Evolutionary conservation across 2,329 filamentous ascomycete genomes (phyloP).

Genomic region (Aspergillus pseudoglaucus): DNA sequence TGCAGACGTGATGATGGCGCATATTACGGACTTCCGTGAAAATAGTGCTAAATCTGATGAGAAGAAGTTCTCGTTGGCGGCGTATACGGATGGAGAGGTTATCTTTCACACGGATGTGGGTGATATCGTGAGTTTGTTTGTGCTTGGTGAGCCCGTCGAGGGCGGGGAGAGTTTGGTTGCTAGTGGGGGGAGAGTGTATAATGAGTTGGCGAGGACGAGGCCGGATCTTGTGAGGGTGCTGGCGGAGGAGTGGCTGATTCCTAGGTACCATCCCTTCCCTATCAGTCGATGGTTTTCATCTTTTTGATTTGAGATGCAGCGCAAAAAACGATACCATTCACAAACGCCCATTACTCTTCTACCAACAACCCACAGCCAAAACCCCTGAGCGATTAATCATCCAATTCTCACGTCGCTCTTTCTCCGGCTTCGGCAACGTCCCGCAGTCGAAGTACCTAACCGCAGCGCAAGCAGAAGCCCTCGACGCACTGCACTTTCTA

Average conservation of each 20-base stretch:
- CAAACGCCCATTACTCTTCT: slow-evolving; percentile 46
- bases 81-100: slow-evolving; percentile 20
- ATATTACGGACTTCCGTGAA: slow-evolving; percentile 2
- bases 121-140: slow-evolving; percentile 45
- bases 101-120: slow-evolving; percentile 50
- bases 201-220: slow-evolving; percentile 42
- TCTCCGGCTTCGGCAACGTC: slow-evolving; percentile 39
- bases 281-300: not conserved
- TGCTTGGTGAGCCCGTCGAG: slow-evolving; percentile 34
- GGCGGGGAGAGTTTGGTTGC: slow-evolving; percentile 46
- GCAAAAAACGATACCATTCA: slow-evolving; percentile 1
- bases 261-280: not conserved
- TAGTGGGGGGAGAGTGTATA: slow-evolving; percentile 45
- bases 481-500: not conserved
- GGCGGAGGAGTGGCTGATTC: slow-evolving; percentile 34
- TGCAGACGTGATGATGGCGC: slow-evolving; percentile 32
- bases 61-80: slow-evolving; percentile 9
- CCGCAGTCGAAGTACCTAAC: not conserved
- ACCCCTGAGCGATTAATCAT: slow-evolving; percentile 47
- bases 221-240: slow-evolving; percentile 46
- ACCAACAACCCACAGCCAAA: slow-evolving; percentile 41
- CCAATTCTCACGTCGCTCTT: slow-evolving; percentile 52
- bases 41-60: not conserved
- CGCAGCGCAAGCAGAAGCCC: not conserved
- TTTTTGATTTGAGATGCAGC: too few species aligned